A percentile compares a stretch with the other conserved stretches of the same genome.
Conservation (phyloP, 371 early-diverging fungal genomes). For the Rhizopus delemar region DNA sequence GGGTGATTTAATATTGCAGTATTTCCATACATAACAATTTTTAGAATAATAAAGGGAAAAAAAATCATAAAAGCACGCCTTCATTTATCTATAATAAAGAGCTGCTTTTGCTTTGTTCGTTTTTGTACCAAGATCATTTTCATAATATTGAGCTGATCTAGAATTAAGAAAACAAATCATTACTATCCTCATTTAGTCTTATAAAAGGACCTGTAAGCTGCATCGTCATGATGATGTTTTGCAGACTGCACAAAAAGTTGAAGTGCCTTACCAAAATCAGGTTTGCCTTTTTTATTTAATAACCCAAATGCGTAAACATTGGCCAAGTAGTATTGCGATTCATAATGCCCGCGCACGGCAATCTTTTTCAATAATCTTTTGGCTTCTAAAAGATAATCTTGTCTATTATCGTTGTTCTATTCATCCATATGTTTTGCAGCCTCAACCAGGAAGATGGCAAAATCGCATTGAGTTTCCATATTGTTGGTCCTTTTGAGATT, state of each 20-base stretch:
- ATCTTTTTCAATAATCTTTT: constrained; percentile 55
- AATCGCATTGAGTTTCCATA: constrained; percentile 73
- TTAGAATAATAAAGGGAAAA: constrained; percentile 4
- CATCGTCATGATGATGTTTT: constrained; percentile 67
- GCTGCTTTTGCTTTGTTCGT: constrained; percentile 58
- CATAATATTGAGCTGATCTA: constrained; percentile 66
- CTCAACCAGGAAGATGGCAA: constrained; percentile 72
- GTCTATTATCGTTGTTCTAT: constrained; percentile 1
- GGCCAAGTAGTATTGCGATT: constrained; percentile 63
- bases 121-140: constrained; percentile 63
- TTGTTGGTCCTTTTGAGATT: constrained; percentile 79
- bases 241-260: constrained; percentile 65
- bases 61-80: background rate
- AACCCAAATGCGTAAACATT: constrained; percentile 63
- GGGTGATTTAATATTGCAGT: constrained; percentile 71
- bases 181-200: constrained; percentile 5
- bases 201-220: constrained; percentile 52
- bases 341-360: constrained; percentile 58
- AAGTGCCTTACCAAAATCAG: constrained; percentile 67
- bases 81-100: constrained; percentile 60
- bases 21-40: constrained; percentile 36
- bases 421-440: constrained; percentile 51
- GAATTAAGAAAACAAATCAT: constrained; percentile 8
- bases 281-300: constrained; percentile 39
- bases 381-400: constrained; percentile 52